phyloP scores from a whole-genome alignment of 495 filamentous ascomycete species.

The Parachaetomium inaequale region DNA sequence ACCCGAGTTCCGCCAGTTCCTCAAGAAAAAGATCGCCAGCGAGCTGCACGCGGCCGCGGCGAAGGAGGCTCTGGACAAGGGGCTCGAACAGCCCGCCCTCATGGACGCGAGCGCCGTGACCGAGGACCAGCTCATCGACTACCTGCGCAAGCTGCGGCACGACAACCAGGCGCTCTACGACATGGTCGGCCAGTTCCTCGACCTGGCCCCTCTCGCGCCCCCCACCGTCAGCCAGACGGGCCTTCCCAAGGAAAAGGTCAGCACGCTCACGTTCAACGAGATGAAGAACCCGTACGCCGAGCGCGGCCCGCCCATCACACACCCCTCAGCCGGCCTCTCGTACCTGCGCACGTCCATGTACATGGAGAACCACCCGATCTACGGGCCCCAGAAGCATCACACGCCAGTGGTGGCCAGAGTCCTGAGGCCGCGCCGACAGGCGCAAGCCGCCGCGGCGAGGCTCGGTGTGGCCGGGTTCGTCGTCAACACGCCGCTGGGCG shows the following conservation, averaged over 20 bases:
- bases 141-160: constrained; percentile 57
- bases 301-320: constrained; percentile 71
- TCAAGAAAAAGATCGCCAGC: constrained; percentile 46
- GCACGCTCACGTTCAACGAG: constrained; percentile 16
- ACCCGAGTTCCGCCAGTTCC: constrained; percentile 57
- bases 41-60: constrained; percentile 44
- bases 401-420: constrained; percentile 67
- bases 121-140: constrained; percentile 57
- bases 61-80: constrained; percentile 47
- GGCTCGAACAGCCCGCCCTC: constrained; percentile 35
- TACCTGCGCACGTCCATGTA: constrained; percentile 71
- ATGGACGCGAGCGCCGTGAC: constrained; percentile 43
- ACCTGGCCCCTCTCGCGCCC: constrained; percentile 45
- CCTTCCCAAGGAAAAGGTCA: background rate
- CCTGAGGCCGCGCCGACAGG: constrained; percentile 49
- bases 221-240: constrained; percentile 2
- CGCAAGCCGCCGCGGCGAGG: constrained; percentile 7
- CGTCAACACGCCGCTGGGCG: constrained; percentile 28
- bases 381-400: constrained; percentile 66
- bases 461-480: constrained; percentile 53
- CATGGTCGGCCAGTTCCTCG: constrained; percentile 53
- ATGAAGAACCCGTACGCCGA: constrained; percentile 50
- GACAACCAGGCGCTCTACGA: constrained; percentile 45
- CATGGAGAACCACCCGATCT: constrained; percentile 74
- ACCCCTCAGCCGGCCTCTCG: constrained; percentile 86